These are phyloP conservation scores for Sutorius eximius DNA, from an alignment of 1,284 basidiomycete genomes.

Conservation along the genomic window DNA sequence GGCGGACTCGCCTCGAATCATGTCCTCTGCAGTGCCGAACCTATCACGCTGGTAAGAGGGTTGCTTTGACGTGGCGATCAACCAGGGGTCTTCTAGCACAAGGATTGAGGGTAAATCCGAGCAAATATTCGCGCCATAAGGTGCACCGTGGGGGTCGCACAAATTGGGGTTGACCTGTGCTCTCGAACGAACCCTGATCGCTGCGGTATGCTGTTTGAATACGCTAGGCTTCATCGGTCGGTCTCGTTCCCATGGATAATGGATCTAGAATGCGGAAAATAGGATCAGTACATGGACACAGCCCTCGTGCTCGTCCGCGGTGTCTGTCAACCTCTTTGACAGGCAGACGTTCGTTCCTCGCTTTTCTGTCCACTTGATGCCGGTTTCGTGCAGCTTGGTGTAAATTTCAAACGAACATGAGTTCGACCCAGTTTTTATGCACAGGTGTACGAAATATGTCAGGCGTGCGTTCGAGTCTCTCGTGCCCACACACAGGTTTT, in stretches of 20 bases:
- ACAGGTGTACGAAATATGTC: not conserved
- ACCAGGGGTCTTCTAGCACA: not conserved
- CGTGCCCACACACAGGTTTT: conserved; percentile 2
- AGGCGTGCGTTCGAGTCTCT: not conserved
- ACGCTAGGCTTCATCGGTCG: not conserved
- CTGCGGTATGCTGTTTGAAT: too few relatives aligned
- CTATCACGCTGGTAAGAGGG: not conserved
- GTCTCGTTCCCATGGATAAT: too few relatives aligned
- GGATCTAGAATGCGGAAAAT: not conserved
- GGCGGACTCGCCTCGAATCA: not conserved
- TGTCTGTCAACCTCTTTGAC: not conserved
- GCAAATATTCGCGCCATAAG: not conserved
- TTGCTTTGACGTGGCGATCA: not conserved
- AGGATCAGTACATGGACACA: too few relatives aligned
- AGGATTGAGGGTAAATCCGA: not conserved
- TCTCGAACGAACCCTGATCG: too few relatives aligned
- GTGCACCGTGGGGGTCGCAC: too few relatives aligned
- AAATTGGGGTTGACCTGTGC: too few relatives aligned
- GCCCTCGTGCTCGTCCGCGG: too few relatives aligned
- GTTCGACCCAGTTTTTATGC: not conserved
- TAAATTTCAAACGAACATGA: not conserved
- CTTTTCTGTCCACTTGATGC: not conserved
- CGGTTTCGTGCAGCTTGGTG: not conserved
- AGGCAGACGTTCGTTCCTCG: not conserved
- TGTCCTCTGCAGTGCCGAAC: not conserved